phyloP scores from a whole-genome alignment of 2,329 filamentous ascomycete species.

The Ampelomyces quisqualis region DNA sequence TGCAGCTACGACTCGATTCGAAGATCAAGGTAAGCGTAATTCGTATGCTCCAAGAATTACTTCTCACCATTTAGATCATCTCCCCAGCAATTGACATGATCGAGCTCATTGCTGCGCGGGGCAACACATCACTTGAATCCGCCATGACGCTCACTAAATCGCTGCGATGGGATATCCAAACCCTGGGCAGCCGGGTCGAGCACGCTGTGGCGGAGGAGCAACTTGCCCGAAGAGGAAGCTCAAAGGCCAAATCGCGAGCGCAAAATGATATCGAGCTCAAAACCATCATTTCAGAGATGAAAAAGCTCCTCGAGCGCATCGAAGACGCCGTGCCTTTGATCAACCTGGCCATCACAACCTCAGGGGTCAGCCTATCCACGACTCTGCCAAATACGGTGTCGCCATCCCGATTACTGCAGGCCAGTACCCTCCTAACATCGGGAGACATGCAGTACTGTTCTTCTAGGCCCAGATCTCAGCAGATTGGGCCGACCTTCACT shows the following conservation, averaged over 20 bases:
- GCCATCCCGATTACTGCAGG: slow-evolving; percentile 85
- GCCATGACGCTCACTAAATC: slow-evolving; percentile 80
- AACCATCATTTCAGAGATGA: slow-evolving; percentile 72
- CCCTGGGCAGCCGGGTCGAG: slow-evolving; percentile 72
- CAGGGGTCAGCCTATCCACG: slow-evolving; percentile 81
- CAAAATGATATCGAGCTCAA: slow-evolving; percentile 66
- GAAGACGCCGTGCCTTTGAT: slow-evolving; percentile 90
- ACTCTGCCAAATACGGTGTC: slow-evolving; percentile 80
- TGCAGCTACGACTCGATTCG: slow-evolving; percentile 74
- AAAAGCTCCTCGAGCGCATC: slow-evolving; percentile 71
- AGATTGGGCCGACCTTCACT: slow-evolving; percentile 84
- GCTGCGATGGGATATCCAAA: slow-evolving; percentile 79
- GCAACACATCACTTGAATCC: slow-evolving; percentile 80
- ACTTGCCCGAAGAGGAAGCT: slow-evolving; percentile 47
- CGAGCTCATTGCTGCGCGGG: slow-evolving; percentile 77
- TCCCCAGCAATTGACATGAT: slow-evolving; percentile 91
- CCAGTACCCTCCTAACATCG: slow-evolving; percentile 84
- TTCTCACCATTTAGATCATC: slow-evolving; percentile 61
- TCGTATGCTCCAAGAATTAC: too few species aligned
- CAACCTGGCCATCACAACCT: slow-evolving; percentile 91
- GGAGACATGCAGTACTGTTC: slow-evolving; percentile 81
- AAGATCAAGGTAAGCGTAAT: slow-evolving; percentile 71
- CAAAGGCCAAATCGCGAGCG: slow-evolving; percentile 53
- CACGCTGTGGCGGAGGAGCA: slow-evolving; percentile 67
- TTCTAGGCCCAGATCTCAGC: slow-evolving; percentile 63